Base-by-base conservation (phyloP, 768 basidiomycete species). In the Hericium rajendrae region DNA sequence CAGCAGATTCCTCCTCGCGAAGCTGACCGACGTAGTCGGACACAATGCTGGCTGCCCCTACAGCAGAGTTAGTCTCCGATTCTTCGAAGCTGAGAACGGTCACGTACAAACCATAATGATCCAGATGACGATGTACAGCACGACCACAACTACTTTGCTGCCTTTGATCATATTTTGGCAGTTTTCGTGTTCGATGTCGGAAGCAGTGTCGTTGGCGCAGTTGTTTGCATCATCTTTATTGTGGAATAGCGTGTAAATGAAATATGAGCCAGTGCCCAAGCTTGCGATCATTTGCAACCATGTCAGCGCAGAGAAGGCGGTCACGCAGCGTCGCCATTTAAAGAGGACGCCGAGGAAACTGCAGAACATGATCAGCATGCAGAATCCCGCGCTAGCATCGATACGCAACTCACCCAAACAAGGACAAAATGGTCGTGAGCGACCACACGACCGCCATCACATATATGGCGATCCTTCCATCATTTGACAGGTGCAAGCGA, bases 31-130 rank as follows among this genome's bases (percentile, higher is more conserved):
- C 74, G 60, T 83, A 83, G 65, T 75, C 71, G 54, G 73, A 72
- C 13, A 80, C 76, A 53, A 83, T 74, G 59, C 81, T 68, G 67
- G 75, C 79, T 2, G 74, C 76, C 60, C 78, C 81, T 84, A 57
- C 28, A 46, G 37, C 5, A 37, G 48, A 43, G 32, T 39, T 16
- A 41, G 26, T 46, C n/a, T 18, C 43, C 1, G 20, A 16, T 16
- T 13, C 6, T 46, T 10, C n/a, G 43, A 18, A 18, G 6, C 2
- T 15, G 43, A 48, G 38, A 51, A 18, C 41, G 43, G 43, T 26
- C 10, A 76, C 81, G 54, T 59, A 83, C 82, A 82, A 48, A 83
- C 72, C 61, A 78, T 73, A 56, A 83, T 59, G 51, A 81, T 64
- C 81, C 82, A 83, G 55, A 76, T 73, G 18, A 82, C 24, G 41